Evolutionary conservation across 2,329 filamentous ascomycete genomes (phyloP), one percentile per base, ranked within the genome.

Genomic region (Penicillium sp.): DNA sequence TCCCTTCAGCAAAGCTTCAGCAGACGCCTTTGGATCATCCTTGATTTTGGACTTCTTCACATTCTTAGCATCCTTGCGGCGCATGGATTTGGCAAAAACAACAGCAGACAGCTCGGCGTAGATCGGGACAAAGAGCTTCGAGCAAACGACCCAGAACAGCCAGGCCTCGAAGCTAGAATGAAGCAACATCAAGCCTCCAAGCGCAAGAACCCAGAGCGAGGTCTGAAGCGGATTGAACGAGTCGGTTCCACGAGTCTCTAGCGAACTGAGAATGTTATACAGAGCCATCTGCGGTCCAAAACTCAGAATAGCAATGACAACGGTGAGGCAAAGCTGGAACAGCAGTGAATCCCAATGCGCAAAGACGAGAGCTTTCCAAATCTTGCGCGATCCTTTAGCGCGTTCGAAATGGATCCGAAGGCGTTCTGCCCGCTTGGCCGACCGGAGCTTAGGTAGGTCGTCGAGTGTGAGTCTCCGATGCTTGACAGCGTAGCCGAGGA

Each of bases 61-160:
- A 9, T 69, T 49, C 22, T 72, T 73, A 41, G 90, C 85, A 71
- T 93, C 90, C 71, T 94, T 94, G 50, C 88, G 84, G 44, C 88
- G 83, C 81, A 92, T 86, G 0, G 89, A 85, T 72, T 95, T 95
- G 60, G 88, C 84, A 66, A 93, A 94, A 16, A 94, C 84, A 7
- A 92, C 80, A 0, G 89, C 83, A 1, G 88, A 86, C 2, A 95
- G 77, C 66, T 92, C 87, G 31, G 86, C 83, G 53, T 89, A 85
- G 16, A 93, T 78, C 0, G 89, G 88, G 24, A 91, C 80, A 47
- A 82, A 82, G 11, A 93, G 71, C 53, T 85, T 82, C 0, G 83
- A 81, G 73, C 83, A 87, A 0, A 85, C 85, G 50, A 88, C 77
- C 87, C 88, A 92, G 66, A 84, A 87, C 16, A 89, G 73, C 79